A percentile compares a stretch with the other conserved stretches of the same genome.
Conservation (phyloP, 352 stramenopile species). For the Phytophthora niederhauseri region DNA sequence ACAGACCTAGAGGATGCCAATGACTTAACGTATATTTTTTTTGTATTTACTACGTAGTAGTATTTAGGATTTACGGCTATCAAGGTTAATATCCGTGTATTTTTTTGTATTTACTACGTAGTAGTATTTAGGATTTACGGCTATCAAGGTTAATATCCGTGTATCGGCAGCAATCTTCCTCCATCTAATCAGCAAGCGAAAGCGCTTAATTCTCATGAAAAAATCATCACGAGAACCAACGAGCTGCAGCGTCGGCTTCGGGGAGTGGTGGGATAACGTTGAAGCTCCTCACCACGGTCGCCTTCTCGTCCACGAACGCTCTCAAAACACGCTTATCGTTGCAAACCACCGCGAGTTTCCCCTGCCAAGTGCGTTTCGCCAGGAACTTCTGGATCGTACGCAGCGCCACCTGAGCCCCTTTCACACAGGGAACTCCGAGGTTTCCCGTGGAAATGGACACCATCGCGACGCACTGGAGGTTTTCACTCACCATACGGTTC, state of each 20-base stretch:
- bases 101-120: no score
- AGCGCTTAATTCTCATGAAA: background rate
- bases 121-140: no score
- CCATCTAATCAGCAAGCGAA: no score
- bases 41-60: no score
- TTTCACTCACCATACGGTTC: slow-evolving; percentile 30
- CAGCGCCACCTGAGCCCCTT: slow-evolving; percentile 39
- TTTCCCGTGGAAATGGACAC: slow-evolving; percentile 63
- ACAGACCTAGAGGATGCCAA: no score
- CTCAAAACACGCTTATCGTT: slow-evolving; percentile 35
- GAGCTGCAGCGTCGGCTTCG: slow-evolving; percentile 19
- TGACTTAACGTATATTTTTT: no score
- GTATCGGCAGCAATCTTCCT: no score
- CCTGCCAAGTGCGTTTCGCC: slow-evolving; percentile 38
- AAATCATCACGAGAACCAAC: background rate
- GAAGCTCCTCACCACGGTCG: slow-evolving; percentile 33
- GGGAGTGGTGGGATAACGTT: slow-evolving; percentile 37
- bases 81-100: no score
- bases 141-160: no score
- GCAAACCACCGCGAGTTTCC: slow-evolving; percentile 47
- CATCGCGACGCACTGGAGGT: slow-evolving; percentile 46
- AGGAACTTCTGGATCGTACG: slow-evolving; percentile 48
- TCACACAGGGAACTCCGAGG: slow-evolving; percentile 37
- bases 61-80: no score
- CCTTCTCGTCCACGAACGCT: slow-evolving; percentile 32